Evolutionary conservation across 352 stramenopile species (phyloP).

Genomic region (Blastocystis sp.): DNA sequence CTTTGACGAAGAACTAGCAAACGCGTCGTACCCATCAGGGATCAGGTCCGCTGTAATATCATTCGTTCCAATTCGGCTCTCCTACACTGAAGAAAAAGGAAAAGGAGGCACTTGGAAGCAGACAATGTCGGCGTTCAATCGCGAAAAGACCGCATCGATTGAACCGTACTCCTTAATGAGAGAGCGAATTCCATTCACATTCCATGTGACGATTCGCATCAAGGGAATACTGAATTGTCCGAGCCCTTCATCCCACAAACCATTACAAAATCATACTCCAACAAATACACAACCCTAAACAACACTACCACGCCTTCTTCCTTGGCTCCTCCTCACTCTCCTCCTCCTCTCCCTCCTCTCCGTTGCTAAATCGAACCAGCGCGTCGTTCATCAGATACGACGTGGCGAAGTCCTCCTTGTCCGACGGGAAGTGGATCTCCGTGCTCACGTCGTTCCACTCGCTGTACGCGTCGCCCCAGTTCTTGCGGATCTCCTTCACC

Average conservation of each 20-base stretch:
- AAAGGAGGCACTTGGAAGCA: conserved; percentile 12
- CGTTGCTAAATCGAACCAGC: neutral
- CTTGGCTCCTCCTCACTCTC: neutral
- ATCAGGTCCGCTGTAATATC: conserved; percentile 8
- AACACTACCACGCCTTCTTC: too few species aligned
- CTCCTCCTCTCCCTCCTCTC: neutral
- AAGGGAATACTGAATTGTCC: neutral
- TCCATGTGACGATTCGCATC: conserved; percentile 45
- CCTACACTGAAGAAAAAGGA: neutral
- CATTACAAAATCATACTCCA: neutral
- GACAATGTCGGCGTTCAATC: conserved; percentile 31
- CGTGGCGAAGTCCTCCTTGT: neutral
- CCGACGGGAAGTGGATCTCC: conserved; percentile 5
- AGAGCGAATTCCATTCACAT: conserved; percentile 53
- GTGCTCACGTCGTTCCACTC: neutral
- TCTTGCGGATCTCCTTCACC: conserved; percentile 3
- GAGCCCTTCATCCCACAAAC: too few species aligned
- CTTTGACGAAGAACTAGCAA: neutral
- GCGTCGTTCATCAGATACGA: neutral
- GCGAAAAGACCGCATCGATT: conserved; percentile 22
- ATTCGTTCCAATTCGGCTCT: conserved; percentile 8
- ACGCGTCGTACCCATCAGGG: conserved; percentile 20
- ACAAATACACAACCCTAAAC: neutral
- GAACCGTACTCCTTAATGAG: neutral
- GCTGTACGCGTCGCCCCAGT: neutral